Conservation (phyloP, 2,329 filamentous ascomycete species). For the Cytospora chrysosperma region DNA sequence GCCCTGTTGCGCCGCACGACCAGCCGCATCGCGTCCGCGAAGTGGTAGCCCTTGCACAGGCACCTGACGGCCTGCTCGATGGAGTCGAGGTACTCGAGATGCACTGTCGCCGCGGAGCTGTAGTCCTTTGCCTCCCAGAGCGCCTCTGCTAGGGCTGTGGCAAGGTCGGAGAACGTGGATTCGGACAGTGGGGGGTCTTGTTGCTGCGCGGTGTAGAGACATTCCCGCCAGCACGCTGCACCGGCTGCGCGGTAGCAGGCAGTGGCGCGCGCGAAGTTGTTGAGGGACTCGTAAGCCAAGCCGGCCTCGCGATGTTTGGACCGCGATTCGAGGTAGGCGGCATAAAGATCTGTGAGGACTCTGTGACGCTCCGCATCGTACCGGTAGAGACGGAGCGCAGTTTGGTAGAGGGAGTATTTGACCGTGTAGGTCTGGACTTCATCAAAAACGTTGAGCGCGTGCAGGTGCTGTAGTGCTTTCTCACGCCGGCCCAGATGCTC, state of each 20-base stretch:
- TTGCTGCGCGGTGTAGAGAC: conserved; percentile 74
- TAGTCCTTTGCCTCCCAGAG: conserved; percentile 85
- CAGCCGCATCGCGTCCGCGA: conserved; percentile 83
- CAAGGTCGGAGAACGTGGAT: conserved; percentile 64
- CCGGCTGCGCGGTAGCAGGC: conserved; percentile 81
- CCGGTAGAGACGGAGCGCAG: conserved; percentile 77
- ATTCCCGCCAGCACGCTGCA: conserved; percentile 80
- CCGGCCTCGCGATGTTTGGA: conserved; percentile 85
- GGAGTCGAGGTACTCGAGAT: conserved; percentile 77
- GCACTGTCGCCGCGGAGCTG: conserved; percentile 72
- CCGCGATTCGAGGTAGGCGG: conserved; percentile 69
- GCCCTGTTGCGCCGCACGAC: conserved; percentile 60
- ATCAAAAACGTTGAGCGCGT: conserved; percentile 70
- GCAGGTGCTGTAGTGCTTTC: conserved; percentile 78
- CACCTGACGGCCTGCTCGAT: conserved; percentile 68
- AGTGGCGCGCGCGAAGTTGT: conserved; percentile 71
- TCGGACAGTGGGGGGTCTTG: conserved; percentile 59
- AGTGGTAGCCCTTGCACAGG: conserved; percentile 84
- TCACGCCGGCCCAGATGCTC: conserved; percentile 74
- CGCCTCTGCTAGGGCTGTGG: conserved; percentile 72
- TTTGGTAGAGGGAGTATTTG: conserved; percentile 76
- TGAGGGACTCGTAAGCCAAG: conserved; percentile 84
- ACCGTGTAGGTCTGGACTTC: conserved; percentile 76
- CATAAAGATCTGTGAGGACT: conserved; percentile 75
- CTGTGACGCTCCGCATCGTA: conserved; percentile 70